These are phyloP conservation scores for Catenaria anguillulae DNA, from an alignment of 371 early-diverging fungal species.

Conservation along the genomic window DNA sequence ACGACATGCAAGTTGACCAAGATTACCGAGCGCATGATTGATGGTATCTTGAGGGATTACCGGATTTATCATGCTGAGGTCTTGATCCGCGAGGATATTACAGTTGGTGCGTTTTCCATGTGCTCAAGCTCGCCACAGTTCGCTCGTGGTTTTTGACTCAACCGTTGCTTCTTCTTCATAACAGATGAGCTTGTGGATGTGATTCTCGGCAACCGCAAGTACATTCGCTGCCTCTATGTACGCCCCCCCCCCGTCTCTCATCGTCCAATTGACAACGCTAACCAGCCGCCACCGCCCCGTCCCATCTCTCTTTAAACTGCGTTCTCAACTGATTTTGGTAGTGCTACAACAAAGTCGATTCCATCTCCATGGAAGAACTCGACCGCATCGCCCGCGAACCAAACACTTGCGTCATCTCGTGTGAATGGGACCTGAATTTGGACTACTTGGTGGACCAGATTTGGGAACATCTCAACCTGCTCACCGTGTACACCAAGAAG, in stretches of 20 bases:
- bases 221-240: slow-evolving; percentile 87
- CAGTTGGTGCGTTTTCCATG: slow-evolving; percentile 30
- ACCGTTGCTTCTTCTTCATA: too few species aligned
- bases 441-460: slow-evolving; percentile 86
- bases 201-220: slow-evolving; percentile 86
- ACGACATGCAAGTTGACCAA: slow-evolving; percentile 77
- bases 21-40: slow-evolving; percentile 80
- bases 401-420: slow-evolving; percentile 80
- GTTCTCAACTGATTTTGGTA: too few species aligned
- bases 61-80: slow-evolving; percentile 86
- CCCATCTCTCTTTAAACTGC: too few species aligned
- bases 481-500: slow-evolving; percentile 96
- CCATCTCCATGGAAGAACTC: slow-evolving; percentile 67
- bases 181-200: slow-evolving; percentile 97
- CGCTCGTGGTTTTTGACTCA: neutral
- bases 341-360: slow-evolving; percentile 95
- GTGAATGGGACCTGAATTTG: slow-evolving; percentile 88
- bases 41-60: slow-evolving; percentile 93
- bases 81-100: slow-evolving; percentile 89
- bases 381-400: slow-evolving; percentile 72
- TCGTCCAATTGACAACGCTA: too few species aligned
- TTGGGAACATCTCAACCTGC: slow-evolving; percentile 71
- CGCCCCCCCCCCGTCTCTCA: neutral
- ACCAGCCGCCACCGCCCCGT: too few species aligned
- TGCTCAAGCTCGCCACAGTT: too few species aligned